A percentile compares a stretch with the other conserved stretches of the same genome.
These are phyloP conservation scores for Pezicula radicicola DNA, from an alignment of 2,329 filamentous ascomycete species.

Conservation along the genomic window DNA sequence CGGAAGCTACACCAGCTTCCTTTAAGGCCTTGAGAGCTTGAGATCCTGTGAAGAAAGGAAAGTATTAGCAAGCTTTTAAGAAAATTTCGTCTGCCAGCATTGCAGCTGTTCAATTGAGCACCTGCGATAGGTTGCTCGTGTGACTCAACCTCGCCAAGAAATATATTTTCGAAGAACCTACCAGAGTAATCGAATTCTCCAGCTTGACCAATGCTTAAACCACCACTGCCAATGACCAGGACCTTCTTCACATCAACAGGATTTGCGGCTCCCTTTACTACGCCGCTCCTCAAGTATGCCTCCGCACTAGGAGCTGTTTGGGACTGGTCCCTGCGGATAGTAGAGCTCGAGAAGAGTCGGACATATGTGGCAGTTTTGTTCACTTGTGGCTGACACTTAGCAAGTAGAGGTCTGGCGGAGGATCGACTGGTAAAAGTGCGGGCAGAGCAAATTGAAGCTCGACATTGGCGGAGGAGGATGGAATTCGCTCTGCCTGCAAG, in stretches of 20 bases:
- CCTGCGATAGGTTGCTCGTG: background rate
- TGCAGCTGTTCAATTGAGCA: background rate
- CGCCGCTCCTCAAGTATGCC: conserved; percentile 86
- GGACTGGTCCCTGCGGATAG: conserved; percentile 28
- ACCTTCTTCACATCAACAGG: conserved; percentile 94
- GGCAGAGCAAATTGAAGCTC: conserved; percentile 16
- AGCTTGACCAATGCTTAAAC: conserved; percentile 93
- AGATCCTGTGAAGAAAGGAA: conserved; percentile 57
- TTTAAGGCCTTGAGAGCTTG: conserved; percentile 97
- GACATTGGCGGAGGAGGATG: conserved; percentile 26
- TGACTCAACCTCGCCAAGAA: conserved; percentile 20
- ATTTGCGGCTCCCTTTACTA: conserved; percentile 72
- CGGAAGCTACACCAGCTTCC: conserved; percentile 86
- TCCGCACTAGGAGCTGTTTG: conserved; percentile 77
- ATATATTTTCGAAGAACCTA: conserved; percentile 33
- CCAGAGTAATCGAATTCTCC: conserved; percentile 99
- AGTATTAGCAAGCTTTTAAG: conserved; percentile 14
- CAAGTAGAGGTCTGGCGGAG: conserved; percentile 18
- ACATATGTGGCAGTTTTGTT: conserved; percentile 21
- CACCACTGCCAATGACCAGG: conserved; percentile 91
- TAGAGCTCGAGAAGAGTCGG: conserved; percentile 27
- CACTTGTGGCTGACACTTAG: conserved; percentile 16
- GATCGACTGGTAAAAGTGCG: conserved; percentile 26
- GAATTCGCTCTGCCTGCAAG: conserved; percentile 25
- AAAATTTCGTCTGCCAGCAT: background rate